Evolutionary conservation across 176 grass and related monocot species (phyloP), one percentile per base, ranked within the genome.

Genomic region (Areca catechu): DNA sequence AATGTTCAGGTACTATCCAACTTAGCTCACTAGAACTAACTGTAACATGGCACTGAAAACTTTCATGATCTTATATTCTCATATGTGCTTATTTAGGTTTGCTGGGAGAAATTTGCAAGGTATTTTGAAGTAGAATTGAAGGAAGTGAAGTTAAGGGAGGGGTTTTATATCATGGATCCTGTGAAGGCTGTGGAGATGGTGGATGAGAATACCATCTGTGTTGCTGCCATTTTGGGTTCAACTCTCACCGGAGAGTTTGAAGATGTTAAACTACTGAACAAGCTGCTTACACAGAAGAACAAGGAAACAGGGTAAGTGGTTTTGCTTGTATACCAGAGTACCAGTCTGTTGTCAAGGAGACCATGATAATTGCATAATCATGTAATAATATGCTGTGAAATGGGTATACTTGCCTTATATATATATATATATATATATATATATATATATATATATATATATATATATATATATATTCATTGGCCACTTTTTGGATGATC

Each of bases 51-150:
- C 2, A 10, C 9, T 43, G 9, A 43, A 43, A 43, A 43, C 12
- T 43, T 43, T 0, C 34, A 43, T 43, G 10, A 43, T 10, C 34
- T 43, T 24, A n/a, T 15, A 4, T 52, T 51, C 4, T 57, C 22
- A 15, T 21, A 5, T 63, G 59, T 4, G 22, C 51, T 10, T 65
- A 30, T 3, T 48, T 65, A 87, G 83, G 89, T 93, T 21, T 93
- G 89, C 65, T 93, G 83, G 89, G 83, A 93, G 56, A 92, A 92
- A 43, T 86, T 86, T 71, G 88, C 88, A 47, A 80, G 83, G 25
- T 92, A 92, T 52, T 87, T 83, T 71, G 89, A 93, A 37, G 89
- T 93, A 16, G 83, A 93, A 25, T 16, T 93, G 12, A 87, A 93
- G 68, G 88, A 93, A 66, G 80, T 93, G 23, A 93, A 93, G 70